Base-by-base conservation (phyloP, 2,329 filamentous ascomycete species). In the Didymella pinodella region DNA sequence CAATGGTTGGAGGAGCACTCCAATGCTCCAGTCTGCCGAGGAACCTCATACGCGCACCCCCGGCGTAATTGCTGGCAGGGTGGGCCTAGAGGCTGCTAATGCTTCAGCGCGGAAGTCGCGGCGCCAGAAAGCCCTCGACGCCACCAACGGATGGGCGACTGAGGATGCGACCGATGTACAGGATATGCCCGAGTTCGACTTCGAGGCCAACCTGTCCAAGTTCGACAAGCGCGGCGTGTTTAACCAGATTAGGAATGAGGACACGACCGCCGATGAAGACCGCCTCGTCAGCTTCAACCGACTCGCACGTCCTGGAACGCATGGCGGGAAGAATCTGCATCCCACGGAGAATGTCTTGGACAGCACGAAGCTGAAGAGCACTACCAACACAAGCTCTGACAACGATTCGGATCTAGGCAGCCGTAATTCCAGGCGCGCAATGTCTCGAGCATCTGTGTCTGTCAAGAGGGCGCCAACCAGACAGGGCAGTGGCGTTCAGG, bases 161-260 rank as follows among this genome's bases (percentile, higher is more conserved):
- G 95, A 97, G 73, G 94, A 98, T 71, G 93, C 94, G 22, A 97
- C 92, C 0, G 95, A 98, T 73, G 91, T 95, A 22, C 91, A 94
- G 78, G 94, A 96, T 73, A 86, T 95, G 82, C 92, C 91, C 11
- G 95, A 98, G 61, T 98, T 98, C 69, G 94, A 98, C 76, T 98
- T 98, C 70, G 89, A 91, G 68, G 88, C 88, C 54, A 93, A 93
- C 65, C 83, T 98, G 31, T 93, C 92, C 46, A 96, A 97, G 72
- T 98, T 98, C 69, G 93, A 98, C 81, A 98, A 98, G 80, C 87
- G 90, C 55, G 89, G 88, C 1, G 87, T 98, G 8, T 99, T 99
- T 74, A 90, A 94, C 65, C 90, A 97, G 77, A 95, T 98, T 77
- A 85, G 92, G 59, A 92, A 91, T 65, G 92, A 96, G 56, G 94